Evolutionary conservation across 2,329 filamentous ascomycete genomes (phyloP).

Genomic region (Penicillium sp.): DNA sequence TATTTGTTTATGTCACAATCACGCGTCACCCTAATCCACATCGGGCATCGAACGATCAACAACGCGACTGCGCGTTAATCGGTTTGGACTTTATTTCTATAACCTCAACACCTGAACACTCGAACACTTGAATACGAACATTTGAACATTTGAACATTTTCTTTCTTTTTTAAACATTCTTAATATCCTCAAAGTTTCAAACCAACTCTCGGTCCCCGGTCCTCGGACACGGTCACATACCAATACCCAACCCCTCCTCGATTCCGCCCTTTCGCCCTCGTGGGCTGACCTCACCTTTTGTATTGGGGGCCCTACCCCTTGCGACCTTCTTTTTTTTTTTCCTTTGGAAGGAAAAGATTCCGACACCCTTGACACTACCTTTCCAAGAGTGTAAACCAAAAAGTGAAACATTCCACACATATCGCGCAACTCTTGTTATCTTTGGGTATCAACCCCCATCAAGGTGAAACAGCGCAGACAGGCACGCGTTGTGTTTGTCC

Average conservation of each 20-base stretch:
- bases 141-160: neutral
- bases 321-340: neutral
- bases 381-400: neutral
- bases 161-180: neutral
- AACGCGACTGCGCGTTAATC: constrained; percentile 12
- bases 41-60: constrained; percentile 8
- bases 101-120: neutral
- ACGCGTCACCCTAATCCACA: constrained; percentile 9
- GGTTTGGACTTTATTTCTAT: neutral
- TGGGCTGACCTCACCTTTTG: constrained; percentile 12
- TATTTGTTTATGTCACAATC: constrained; percentile 7
- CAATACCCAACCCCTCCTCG: constrained; percentile 6
- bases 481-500: neutral
- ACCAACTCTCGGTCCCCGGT: neutral
- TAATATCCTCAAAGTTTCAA: neutral
- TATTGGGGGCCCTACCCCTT: constrained; percentile 20
- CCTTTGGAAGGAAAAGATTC: neutral
- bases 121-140: neutral
- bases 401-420: constrained; percentile 13
- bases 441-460: neutral
- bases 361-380: neutral
- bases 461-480: neutral
- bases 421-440: neutral
- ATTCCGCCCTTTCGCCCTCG: constrained; percentile 12
- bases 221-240: neutral